Conservation (phyloP, 345 rosid species). For the rapeseed (Brassica napus) region DNA sequence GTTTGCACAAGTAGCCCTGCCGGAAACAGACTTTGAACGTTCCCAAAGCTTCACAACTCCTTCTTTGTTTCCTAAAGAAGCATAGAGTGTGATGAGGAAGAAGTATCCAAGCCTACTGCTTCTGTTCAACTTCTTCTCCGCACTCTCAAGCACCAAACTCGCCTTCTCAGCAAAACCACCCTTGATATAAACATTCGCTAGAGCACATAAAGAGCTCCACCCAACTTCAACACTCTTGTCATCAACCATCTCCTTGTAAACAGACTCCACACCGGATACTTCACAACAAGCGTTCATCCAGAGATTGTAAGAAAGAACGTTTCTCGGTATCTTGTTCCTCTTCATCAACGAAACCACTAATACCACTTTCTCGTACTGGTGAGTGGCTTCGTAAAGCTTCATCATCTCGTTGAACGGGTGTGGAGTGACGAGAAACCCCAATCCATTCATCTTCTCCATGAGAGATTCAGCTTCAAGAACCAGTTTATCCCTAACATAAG, state of each 20-base stretch:
- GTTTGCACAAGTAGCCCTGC: slow-evolving; percentile 53
- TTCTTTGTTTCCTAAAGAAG: slow-evolving; percentile 45
- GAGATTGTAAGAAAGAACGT: slow-evolving; percentile 60
- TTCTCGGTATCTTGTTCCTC: slow-evolving; percentile 50
- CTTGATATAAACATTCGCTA: slow-evolving; percentile 55
- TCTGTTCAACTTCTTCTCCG: slow-evolving; percentile 52
- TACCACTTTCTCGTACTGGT: slow-evolving; percentile 48
- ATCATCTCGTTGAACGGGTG: slow-evolving; percentile 66
- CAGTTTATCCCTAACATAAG: no score
- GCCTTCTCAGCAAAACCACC: slow-evolving; percentile 51
- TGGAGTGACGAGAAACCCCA: slow-evolving; percentile 54
- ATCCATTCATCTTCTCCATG: slow-evolving; percentile 47
- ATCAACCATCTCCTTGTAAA: slow-evolving; percentile 51
- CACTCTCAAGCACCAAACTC: slow-evolving; percentile 41
- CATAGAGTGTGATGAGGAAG: slow-evolving; percentile 51
- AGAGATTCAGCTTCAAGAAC: slow-evolving; percentile 48
- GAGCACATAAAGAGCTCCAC: slow-evolving; percentile 58
- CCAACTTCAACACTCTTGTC: slow-evolving; percentile 55
- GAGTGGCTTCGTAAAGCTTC: slow-evolving; percentile 55
- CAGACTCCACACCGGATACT: slow-evolving; percentile 38
- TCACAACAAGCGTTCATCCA: slow-evolving; percentile 59
- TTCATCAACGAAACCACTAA: slow-evolving; percentile 55
- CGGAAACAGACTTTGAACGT: slow-evolving; percentile 46
- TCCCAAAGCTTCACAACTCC: slow-evolving; percentile 54
- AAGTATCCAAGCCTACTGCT: slow-evolving; percentile 48